Evolutionary conservation across 169 alveolate genomes (phyloP).

Genomic region (Ichthyophthirius multifiliis): DNA sequence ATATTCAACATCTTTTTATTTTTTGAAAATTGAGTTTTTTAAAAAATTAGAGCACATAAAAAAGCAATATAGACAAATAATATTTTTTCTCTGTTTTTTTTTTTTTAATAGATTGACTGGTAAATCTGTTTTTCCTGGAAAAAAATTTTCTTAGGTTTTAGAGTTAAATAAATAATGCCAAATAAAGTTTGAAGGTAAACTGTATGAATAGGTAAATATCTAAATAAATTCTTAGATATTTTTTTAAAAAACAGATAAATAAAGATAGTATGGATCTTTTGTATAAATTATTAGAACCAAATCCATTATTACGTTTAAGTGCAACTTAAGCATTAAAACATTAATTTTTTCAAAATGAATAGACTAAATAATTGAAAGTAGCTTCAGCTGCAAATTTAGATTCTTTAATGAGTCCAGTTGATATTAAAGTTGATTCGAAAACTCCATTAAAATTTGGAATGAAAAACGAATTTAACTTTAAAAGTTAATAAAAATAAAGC

Average conservation of each 20-base stretch:
- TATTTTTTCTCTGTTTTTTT: background rate
- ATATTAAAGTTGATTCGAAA: too few species aligned
- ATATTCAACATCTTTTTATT: background rate
- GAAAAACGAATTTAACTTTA: too few species aligned
- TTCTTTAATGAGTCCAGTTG: too few species aligned
- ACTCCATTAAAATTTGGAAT: too few species aligned
- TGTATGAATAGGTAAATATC: background rate
- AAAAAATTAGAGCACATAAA: too few species aligned
- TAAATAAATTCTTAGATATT: too few species aligned
- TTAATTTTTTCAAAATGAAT: background rate
- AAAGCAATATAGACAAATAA: background rate
- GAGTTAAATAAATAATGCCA: background rate
- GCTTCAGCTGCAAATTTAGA: background rate
- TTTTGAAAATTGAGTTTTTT: background rate
- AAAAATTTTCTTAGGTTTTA: background rate
- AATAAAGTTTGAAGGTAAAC: background rate
- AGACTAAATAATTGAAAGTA: background rate
- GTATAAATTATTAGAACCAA: background rate
- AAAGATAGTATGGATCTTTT: background rate
- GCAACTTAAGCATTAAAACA: conserved; percentile 13
- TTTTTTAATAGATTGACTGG: background rate
- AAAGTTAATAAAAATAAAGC: too few species aligned
- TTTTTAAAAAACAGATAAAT: background rate
- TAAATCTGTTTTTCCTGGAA: background rate
- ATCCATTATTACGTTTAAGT: background rate